These are phyloP conservation scores for Lodderomyces jiufengensis DNA, from an alignment of 1,139 yeast genomes.

Conservation along the genomic window DNA sequence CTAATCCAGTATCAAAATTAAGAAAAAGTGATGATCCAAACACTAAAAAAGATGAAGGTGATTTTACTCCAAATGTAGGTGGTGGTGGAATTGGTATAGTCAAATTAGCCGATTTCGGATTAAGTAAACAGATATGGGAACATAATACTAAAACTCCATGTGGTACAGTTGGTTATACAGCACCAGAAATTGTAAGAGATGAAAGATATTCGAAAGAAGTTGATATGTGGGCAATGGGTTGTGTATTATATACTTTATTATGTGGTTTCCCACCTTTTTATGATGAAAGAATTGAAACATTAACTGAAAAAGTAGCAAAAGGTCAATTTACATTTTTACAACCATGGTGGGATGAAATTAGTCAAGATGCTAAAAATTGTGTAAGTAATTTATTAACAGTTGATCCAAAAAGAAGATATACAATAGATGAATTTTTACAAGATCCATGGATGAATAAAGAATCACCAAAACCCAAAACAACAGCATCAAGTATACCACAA, in stretches of 20 bases:
- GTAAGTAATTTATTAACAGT: constrained; percentile 76
- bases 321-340: constrained; percentile 56
- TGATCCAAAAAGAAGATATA: constrained; percentile 73
- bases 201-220: constrained; percentile 58
- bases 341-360: constrained; percentile 66
- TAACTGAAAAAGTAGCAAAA: constrained; percentile 55
- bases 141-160: constrained; percentile 60
- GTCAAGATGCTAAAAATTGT: constrained; percentile 55
- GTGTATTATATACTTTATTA: constrained; percentile 56
- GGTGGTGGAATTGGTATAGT: constrained; percentile 53
- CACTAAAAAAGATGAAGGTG: constrained; percentile 51
- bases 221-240: constrained; percentile 64
- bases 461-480: constrained; percentile 12
- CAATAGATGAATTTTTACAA: constrained; percentile 68
- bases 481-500: constrained; percentile 3
- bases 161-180: constrained; percentile 63
- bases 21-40: constrained; percentile 47
- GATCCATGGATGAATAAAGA: constrained; percentile 76
- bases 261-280: constrained; percentile 66
- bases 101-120: constrained; percentile 56
- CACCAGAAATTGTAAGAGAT: constrained; percentile 59
- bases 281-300: constrained; percentile 53
- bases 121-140: constrained; percentile 55
- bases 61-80: constrained; percentile 43
- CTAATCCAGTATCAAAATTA: constrained; percentile 35